Percentiles rank a stretch among this genome's conserved stretches.
phyloP scores from a whole-genome alignment of 768 basidiomycete species.

The Nidularia sp. region DNA sequence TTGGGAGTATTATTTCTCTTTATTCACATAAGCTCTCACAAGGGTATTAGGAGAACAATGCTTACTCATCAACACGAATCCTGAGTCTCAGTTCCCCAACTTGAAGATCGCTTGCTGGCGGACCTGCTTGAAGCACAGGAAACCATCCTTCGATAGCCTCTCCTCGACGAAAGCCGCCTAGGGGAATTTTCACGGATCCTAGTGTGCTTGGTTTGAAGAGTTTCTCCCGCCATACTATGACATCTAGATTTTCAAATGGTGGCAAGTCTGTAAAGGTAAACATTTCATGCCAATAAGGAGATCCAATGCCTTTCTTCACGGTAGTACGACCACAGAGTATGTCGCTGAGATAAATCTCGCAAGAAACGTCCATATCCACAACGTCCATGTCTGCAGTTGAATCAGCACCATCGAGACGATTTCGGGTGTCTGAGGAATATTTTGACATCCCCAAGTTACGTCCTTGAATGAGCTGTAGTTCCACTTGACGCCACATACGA shows the following conservation, averaged over 20 bases:
- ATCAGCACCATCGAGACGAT: slow-evolving; percentile 15
- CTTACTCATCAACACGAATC: slow-evolving; percentile 72
- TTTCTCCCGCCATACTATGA: slow-evolving; percentile 67
- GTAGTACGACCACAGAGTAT: slow-evolving; percentile 71
- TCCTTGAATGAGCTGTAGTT: slow-evolving; percentile 69
- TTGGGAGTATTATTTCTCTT: slow-evolving; percentile 80
- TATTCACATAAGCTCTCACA: slow-evolving; percentile 5
- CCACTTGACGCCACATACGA: slow-evolving; percentile 84
- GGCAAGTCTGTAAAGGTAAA: slow-evolving; percentile 76
- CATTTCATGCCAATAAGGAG: slow-evolving; percentile 79
- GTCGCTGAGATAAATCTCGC: slow-evolving; percentile 73
- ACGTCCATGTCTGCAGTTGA: slow-evolving; percentile 40
- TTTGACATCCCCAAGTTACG: slow-evolving; percentile 52
- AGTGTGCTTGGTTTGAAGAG: slow-evolving; percentile 48
- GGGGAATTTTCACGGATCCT: slow-evolving; percentile 60
- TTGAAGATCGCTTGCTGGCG: slow-evolving; percentile 48
- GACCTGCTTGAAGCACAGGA: slow-evolving; percentile 57
- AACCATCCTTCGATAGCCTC: slow-evolving; percentile 84
- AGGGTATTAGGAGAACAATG: slow-evolving; percentile 5
- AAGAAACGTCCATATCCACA: slow-evolving; percentile 68
- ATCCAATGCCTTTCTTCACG: slow-evolving; percentile 59
- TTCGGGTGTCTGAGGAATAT: neutral
- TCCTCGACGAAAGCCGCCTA: slow-evolving; percentile 69
- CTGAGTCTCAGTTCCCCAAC: slow-evolving; percentile 76
- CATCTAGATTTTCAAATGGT: slow-evolving; percentile 67